Percentiles rank a stretch among this genome's conserved stretches.
phyloP scores from a whole-genome alignment of 2,329 filamentous ascomycete genomes.

The Exophiala phaeomuriformis region DNA sequence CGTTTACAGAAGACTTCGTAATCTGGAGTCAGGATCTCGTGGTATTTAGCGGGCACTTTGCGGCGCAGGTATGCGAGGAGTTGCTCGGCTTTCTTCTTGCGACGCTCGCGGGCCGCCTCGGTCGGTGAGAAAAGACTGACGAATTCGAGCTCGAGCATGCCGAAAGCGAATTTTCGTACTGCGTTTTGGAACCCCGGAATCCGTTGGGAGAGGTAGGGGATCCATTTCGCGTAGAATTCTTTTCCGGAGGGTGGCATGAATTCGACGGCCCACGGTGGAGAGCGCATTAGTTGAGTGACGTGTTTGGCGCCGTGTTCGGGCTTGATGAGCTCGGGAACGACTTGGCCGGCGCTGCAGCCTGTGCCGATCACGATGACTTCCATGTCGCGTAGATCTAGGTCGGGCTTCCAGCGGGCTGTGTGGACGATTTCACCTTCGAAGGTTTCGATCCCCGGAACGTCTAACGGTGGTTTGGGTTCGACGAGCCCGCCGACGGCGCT shows the following conservation, averaged over 20 bases:
- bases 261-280: constrained; percentile 52
- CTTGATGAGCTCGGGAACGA: constrained; percentile 46
- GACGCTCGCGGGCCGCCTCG: constrained; percentile 36
- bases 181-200: constrained; percentile 47
- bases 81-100: constrained; percentile 37
- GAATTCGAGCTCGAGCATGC: constrained; percentile 32
- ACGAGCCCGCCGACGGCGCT: constrained; percentile 51
- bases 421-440: constrained; percentile 53
- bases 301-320: constrained; percentile 46
- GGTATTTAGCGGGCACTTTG: constrained; percentile 52
- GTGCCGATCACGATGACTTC: constrained; percentile 53
- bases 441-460: constrained; percentile 46
- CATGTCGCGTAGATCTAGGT: constrained; percentile 44
- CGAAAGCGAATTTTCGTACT: constrained; percentile 42
- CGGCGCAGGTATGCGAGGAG: constrained; percentile 43
- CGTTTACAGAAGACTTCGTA: constrained; percentile 59
- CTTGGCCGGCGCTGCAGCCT: constrained; percentile 52
- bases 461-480: constrained; percentile 41
- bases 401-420: constrained; percentile 51
- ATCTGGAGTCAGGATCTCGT: constrained; percentile 55
- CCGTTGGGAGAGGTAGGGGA: constrained; percentile 39
- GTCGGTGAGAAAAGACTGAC: constrained; percentile 43
- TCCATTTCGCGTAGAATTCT: constrained; percentile 42
- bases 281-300: constrained; percentile 54
- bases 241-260: constrained; percentile 32